Conservation (phyloP, 2,329 filamentous ascomycete genomes). For the Fusarium siculi region DNA sequence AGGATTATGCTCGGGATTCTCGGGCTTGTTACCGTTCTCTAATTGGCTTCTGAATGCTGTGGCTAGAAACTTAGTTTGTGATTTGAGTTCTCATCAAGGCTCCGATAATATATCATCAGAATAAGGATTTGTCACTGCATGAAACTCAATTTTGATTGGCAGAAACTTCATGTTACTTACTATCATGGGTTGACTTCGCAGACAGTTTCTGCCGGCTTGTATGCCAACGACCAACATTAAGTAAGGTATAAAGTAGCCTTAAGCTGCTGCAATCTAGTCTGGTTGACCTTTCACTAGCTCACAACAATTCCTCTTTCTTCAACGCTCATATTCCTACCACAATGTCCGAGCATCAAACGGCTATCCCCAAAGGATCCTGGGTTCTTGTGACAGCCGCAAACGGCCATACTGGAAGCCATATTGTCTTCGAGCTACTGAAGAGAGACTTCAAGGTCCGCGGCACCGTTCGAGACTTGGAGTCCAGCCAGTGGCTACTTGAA, state of each 20-base stretch:
- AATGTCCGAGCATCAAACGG: background rate
- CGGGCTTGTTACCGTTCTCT: background rate
- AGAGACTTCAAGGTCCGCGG: conserved; percentile 35
- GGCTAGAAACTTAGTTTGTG: accelerated
- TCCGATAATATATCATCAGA: background rate
- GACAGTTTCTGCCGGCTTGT: no score
- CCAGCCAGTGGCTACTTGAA: conserved; percentile 24
- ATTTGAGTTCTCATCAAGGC: background rate
- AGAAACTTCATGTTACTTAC: accelerated
- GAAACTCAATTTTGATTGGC: background rate
- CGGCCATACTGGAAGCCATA: conserved; percentile 29
- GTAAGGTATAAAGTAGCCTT: background rate
- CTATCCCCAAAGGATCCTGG: conserved; percentile 27
- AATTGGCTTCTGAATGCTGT: background rate
- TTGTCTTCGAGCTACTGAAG: conserved; percentile 24
- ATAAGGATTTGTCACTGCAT: background rate
- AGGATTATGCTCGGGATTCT: background rate
- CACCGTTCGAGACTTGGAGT: conserved; percentile 19
- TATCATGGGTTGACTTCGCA: no score
- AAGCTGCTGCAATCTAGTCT: background rate
- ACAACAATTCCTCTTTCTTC: accelerated
- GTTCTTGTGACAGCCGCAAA: conserved; percentile 32
- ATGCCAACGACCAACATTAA: accelerated
- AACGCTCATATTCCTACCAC: background rate
- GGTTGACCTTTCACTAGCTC: accelerated